phyloP scores from a whole-genome alignment of 1,139 yeast species.

The Kurtzmaniella quercitrusa region DNA sequence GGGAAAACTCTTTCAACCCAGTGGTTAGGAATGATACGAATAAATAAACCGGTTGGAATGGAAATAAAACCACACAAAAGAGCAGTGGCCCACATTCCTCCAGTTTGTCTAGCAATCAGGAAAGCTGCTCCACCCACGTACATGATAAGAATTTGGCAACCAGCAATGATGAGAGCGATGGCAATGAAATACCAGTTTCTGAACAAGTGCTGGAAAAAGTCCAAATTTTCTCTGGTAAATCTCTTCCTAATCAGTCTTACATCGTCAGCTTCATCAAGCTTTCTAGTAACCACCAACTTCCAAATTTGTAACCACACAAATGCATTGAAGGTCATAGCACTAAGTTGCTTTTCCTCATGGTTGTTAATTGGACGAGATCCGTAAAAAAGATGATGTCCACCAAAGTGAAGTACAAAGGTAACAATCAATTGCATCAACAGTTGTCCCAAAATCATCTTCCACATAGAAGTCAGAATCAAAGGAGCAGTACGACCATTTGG shows the following conservation, averaged over 20 bases:
- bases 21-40: constrained; percentile 79
- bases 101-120: constrained; percentile 72
- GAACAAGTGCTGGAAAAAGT: constrained; percentile 77
- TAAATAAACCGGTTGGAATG: constrained; percentile 71
- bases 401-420: constrained; percentile 78
- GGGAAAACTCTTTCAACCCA: constrained; percentile 75
- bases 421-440: constrained; percentile 70
- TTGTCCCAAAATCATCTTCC: constrained; percentile 97
- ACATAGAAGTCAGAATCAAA: constrained; percentile 85
- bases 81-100: constrained; percentile 88
- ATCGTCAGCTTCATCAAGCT: constrained; percentile 85
- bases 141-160: constrained; percentile 86
- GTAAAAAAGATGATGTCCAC: constrained; percentile 62
- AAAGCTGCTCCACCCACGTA: constrained; percentile 97
- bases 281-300: constrained; percentile 86
- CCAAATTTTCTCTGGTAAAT: constrained; percentile 57
- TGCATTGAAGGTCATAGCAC: constrained; percentile 88
- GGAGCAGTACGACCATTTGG: constrained; percentile 86
- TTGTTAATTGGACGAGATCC: constrained; percentile 31
- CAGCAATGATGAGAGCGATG: constrained; percentile 72
- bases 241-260: constrained; percentile 54
- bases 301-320: constrained; percentile 98
- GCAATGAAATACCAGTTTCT: constrained; percentile 77
- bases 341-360: constrained; percentile 55
- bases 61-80: constrained; percentile 78